Evolutionary conservation across 164 flowering plant genomes (phyloP), one percentile per base, ranked within the genome.

Genomic region (Nymphaea thermarum): DNA sequence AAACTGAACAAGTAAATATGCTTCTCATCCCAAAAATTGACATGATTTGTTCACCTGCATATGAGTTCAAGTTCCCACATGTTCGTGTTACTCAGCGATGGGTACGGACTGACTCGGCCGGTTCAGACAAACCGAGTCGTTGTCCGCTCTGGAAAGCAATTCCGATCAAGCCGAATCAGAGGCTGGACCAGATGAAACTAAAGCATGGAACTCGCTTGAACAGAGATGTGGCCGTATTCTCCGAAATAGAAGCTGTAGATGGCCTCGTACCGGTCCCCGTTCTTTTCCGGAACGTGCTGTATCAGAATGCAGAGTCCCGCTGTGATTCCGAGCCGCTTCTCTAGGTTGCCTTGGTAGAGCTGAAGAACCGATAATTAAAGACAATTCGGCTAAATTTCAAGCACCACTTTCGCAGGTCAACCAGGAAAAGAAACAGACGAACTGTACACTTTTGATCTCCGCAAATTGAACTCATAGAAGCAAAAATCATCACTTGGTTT

Each of bases 221-320:
- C 90, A 4, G 93, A 41, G 4, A 88, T 62, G 82, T 86, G 90
- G 10, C 93, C 93, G 72, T 84, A 85, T 43, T 85, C 86, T 0
- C 93, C 93, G 51, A 88, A 84, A 85, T 88, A 79, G 72, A 88
- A 86, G 80, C 90, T 86, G 82, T 78, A 86, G 3, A 75, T 83
- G 5, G 93, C 90, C 71, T 87, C 90, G 72, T 83, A 87, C 7
- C 88, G 72, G 75, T 86, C 88, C 2, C 90, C 93, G 36, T 81
- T 81, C 75, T 84, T 83, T 68, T 81, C 86, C 8, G 87, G 85
- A 17, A 73, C 80, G 57, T 86, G 76, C 53, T 81, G 81, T 77
- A 86, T 83, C 66, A 86, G 68, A 8, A 86, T 64, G 71, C 90
- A 82, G 5, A 88, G 15, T 5, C 93, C 93, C 0, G 89, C 63